phyloP scores from a whole-genome alignment of 1,284 basidiomycete species.

The Mycena citricolor region DNA sequence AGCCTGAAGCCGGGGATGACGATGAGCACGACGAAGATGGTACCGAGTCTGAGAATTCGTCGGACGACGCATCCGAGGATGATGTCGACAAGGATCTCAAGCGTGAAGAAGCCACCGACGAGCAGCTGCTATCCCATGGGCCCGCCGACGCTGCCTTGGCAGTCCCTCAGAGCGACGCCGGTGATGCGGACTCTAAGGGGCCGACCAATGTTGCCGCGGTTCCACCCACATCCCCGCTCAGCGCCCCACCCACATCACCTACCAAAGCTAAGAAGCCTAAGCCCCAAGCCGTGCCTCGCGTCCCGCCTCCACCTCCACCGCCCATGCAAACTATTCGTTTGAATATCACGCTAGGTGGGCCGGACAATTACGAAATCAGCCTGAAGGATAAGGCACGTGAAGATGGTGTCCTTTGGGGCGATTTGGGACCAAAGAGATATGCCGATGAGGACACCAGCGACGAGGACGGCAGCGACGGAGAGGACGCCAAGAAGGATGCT shows the following conservation, averaged over 20 bases:
- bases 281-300: slow-evolving; percentile 58
- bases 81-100: slow-evolving; percentile 22
- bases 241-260: slow-evolving; percentile 20
- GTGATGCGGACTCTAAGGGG: not conserved
- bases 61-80: slow-evolving; percentile 22
- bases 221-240: slow-evolving; percentile 21
- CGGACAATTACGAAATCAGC: slow-evolving; percentile 71
- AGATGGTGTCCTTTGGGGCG: slow-evolving; percentile 62
- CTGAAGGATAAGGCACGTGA: slow-evolving; percentile 56
- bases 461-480: slow-evolving; percentile 55
- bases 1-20: slow-evolving; percentile 14
- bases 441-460: slow-evolving; percentile 47
- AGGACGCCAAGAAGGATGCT: slow-evolving; percentile 49
- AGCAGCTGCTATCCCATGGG: too few relatives aligned
- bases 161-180: slow-evolving; percentile 1
- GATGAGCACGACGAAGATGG: slow-evolving; percentile 1
- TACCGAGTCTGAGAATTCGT: slow-evolving; percentile 16
- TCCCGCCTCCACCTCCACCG: slow-evolving; percentile 49
- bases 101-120: too few relatives aligned
- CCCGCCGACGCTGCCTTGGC: too few relatives aligned
- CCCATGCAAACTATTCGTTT: slow-evolving; percentile 69
- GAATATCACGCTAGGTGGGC: slow-evolving; percentile 66
- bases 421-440: slow-evolving; percentile 42
- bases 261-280: slow-evolving; percentile 38
- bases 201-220: slow-evolving; percentile 12